Base-by-base conservation (phyloP, 2,329 filamentous ascomycete genomes). In the Microcera coccophila region DNA sequence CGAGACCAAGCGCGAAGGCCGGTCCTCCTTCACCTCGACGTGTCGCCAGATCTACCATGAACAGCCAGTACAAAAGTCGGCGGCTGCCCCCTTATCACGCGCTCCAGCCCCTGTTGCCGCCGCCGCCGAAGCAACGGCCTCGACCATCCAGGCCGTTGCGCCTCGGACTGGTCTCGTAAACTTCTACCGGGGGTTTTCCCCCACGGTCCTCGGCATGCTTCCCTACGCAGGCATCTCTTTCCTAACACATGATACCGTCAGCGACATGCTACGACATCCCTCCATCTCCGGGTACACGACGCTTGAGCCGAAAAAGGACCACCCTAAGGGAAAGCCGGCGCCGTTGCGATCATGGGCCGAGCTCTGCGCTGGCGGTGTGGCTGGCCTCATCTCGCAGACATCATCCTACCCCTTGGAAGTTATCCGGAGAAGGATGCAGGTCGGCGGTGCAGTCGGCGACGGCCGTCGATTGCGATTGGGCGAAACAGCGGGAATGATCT, bases 181-280 rank as follows among this genome's bases (percentile, higher is more conserved):
- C 66, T 98, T 98, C 65, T 98, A 96, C 68, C 82, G 93, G 37
- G 93, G 93, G 38, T 98, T 98, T 65, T 81, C 82, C 0, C 87
- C 91, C 0, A 97, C 93, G 0, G 67, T 98, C 4, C 74, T 94
- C 47, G 93, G 93, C 55, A 98, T 98, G 91, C 72, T 98, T 1
- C 93, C 93, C 0, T 98, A 98, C 61, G 93, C 93, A 1, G 93
- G 93, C 57, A 84, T 94, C 60, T 95, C 90, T 1, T 98, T 98
- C 69, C 77, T 98, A 31, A 95, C 89, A 0, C 93, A 98, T 69
- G 93, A 98, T 65, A 89, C 87, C 4, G 81, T 85, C 31, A 87
- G 88, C 47, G 93, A 98, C 64, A 60, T 93, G 36, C 76, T 98
- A 55, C 87, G 90, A 15, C 75, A 78, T 42, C 82, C 83, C 0